phyloP scores from a whole-genome alignment of 495 filamentous ascomycete genomes.

The Barbatosphaeria neglecta region DNA sequence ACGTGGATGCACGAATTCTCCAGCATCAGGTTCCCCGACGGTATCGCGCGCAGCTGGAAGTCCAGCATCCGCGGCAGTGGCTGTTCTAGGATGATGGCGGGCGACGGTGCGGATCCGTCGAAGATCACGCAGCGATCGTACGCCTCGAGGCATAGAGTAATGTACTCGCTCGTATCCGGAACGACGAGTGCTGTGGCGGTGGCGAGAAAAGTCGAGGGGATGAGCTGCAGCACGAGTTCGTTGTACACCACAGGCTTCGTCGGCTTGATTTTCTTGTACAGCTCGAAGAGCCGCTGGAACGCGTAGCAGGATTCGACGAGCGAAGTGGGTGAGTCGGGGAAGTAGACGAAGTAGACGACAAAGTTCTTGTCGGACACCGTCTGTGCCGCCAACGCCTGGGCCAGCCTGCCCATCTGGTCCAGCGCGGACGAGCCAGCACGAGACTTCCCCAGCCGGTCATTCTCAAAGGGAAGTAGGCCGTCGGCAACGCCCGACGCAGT shows the following conservation, averaged over 20 bases:
- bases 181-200: conserved; percentile 54
- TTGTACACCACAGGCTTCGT: conserved; percentile 39
- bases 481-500: conserved; percentile 38
- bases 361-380: conserved; percentile 41
- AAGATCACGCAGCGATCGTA: conserved; percentile 72
- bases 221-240: conserved; percentile 72
- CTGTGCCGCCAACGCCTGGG: conserved; percentile 21
- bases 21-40: conserved; percentile 62
- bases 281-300: conserved; percentile 63
- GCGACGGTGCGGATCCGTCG: conserved; percentile 41
- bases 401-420: conserved; percentile 21
- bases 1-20: conserved; percentile 80
- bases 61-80: conserved; percentile 58
- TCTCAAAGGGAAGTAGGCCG: conserved; percentile 47
- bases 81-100: conserved; percentile 67
- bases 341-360: conserved; percentile 81
- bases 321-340: conserved; percentile 49
- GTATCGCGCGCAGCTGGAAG: conserved; percentile 61
- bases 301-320: conserved; percentile 68
- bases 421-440: conserved; percentile 13
- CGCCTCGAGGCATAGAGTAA: conserved; percentile 65
- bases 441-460: conserved; percentile 12
- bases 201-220: conserved; percentile 61
- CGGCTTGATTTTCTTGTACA: conserved; percentile 45
- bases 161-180: conserved; percentile 54